A percentile compares a stretch with the other conserved stretches of the same genome.
phyloP scores from a whole-genome alignment of 2,329 filamentous ascomycete species.

The Exutisphaerella laricina region DNA sequence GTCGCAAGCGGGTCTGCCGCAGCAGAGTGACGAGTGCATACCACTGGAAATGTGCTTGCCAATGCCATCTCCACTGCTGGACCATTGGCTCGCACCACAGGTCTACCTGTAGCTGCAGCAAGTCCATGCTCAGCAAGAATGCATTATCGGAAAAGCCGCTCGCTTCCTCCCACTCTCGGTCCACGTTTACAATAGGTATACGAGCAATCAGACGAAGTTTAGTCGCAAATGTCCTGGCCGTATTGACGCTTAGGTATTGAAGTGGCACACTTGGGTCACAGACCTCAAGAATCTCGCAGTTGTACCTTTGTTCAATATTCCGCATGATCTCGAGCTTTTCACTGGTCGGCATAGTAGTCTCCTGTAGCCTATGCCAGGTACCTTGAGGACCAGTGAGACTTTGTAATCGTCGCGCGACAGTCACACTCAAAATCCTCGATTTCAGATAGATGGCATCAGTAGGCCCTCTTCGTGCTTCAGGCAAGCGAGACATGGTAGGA shows the following conservation, averaged over 20 bases:
- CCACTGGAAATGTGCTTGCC: constrained; percentile 27
- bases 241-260: constrained; percentile 24
- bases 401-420: constrained; percentile 19
- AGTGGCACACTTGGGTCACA: constrained; percentile 26
- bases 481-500: constrained; percentile 38
- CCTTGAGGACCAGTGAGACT: constrained; percentile 20
- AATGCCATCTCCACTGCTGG: constrained; percentile 27
- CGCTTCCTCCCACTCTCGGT: constrained; percentile 18
- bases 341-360: constrained; percentile 17
- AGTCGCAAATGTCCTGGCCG: constrained; percentile 20
- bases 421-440: constrained; percentile 18
- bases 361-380: constrained; percentile 22
- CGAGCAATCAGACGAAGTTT: constrained; percentile 25
- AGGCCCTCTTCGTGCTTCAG: constrained; percentile 19
- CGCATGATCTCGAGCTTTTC: constrained; percentile 26
- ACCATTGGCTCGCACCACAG: constrained; percentile 24
- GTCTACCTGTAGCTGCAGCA: constrained; percentile 25
- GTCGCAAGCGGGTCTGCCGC: constrained; percentile 23
- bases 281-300: constrained; percentile 22
- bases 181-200: constrained; percentile 20
- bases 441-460: constrained; percentile 32
- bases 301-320: constrained; percentile 20
- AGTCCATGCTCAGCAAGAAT: constrained; percentile 22
- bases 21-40: constrained; percentile 25
- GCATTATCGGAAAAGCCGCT: constrained; percentile 24